Conservation (phyloP, 2,329 filamentous ascomycete genomes). For the Hypoxylon sp. region DNA sequence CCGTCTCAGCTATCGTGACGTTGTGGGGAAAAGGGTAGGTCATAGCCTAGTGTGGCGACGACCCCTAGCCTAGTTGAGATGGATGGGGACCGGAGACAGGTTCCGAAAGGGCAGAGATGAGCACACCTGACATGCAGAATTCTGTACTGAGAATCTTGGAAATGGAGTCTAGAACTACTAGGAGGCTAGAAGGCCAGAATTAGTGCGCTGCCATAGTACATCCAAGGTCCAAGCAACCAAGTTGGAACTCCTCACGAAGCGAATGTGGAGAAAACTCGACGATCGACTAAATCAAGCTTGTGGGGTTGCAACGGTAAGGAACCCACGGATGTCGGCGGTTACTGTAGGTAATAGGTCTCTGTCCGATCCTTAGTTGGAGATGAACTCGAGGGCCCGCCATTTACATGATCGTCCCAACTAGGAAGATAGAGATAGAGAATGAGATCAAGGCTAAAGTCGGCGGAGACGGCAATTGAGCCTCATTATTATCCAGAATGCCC, state of each 20-base stretch:
- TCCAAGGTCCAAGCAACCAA: constrained; percentile 25
- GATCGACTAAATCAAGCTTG: constrained; percentile 35
- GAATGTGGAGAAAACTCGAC: constrained; percentile 36
- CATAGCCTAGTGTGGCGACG: constrained; percentile 9
- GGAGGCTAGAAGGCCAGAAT: constrained; percentile 26
- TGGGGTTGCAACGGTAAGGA: constrained; percentile 33
- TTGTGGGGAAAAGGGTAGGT: constrained; percentile 37
- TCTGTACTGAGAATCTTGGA: constrained; percentile 24
- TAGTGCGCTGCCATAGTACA: constrained; percentile 19
- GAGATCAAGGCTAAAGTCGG: constrained; percentile 37
- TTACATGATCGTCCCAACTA: constrained; percentile 29
- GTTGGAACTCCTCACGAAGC: constrained; percentile 23
- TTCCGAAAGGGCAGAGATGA: constrained; percentile 34
- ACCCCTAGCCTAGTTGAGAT: constrained; percentile 24
- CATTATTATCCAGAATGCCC: constrained; percentile 41
- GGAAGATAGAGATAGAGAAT: constrained; percentile 24
- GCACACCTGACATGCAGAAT: constrained; percentile 22
- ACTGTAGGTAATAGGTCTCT: constrained; percentile 32
- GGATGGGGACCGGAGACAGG: constrained; percentile 35
- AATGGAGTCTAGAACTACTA: constrained; percentile 40
- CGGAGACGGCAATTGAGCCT: constrained; percentile 35
- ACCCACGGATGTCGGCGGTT: constrained; percentile 25
- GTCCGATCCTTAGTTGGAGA: constrained; percentile 25
- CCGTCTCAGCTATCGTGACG: constrained; percentile 37
- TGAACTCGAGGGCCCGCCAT: constrained; percentile 6